Evolutionary conservation across 208 protist genomes (phyloP), one percentile per base, ranked within the genome.

Genomic region (Leptomonas pyrrhocoris): DNA sequence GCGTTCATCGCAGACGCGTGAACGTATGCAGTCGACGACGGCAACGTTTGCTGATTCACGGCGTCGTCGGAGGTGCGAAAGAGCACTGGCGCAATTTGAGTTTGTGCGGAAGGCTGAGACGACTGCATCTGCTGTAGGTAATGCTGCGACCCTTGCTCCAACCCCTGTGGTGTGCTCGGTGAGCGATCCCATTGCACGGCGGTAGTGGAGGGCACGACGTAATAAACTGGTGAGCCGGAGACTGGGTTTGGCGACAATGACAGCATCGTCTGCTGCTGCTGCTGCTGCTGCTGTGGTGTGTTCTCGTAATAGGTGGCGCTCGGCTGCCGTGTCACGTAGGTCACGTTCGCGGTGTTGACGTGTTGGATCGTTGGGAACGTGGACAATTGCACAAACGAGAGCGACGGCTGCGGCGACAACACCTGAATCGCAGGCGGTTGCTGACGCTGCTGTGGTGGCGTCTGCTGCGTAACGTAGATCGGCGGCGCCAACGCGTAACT

Each of bases 11-110:
- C 4, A 25, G 71, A 45, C 7, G 60, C 11, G 23, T 63, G 49
- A 2, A 65, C 38, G 63, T 66, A 36, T 25, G 43, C 50, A 7
- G 51, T 25, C 40, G n/a, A 5, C 27, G 65, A 27, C 18, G 23
- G 56, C 55, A 73, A 30, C n/a, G 53, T 30, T 42, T 58, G 54
- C 54, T 38, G 54, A 11, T 7, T 42, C 54, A 58, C 31, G 21
- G 54, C 15, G 31, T 18, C 19, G 31, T 25, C 19, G 4, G 31
- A 7, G 2, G 16, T 30, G 9, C n/a, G 28, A 42, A 58, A 40
- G 1, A 58, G 54, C 13, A 30, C 25, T 21, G 56, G 56, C 0
- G 38, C 9, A 3, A 34, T 19, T 18, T 61, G 56, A 21, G 38
- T 13, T 21, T 30, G 38, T 21, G 16, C 40, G 8, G 56, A 13